Evolutionary conservation across 139 green algal species (phyloP), one percentile per base, ranked within the genome.

Genomic region (Chlamydomonas schloesseri): DNA sequence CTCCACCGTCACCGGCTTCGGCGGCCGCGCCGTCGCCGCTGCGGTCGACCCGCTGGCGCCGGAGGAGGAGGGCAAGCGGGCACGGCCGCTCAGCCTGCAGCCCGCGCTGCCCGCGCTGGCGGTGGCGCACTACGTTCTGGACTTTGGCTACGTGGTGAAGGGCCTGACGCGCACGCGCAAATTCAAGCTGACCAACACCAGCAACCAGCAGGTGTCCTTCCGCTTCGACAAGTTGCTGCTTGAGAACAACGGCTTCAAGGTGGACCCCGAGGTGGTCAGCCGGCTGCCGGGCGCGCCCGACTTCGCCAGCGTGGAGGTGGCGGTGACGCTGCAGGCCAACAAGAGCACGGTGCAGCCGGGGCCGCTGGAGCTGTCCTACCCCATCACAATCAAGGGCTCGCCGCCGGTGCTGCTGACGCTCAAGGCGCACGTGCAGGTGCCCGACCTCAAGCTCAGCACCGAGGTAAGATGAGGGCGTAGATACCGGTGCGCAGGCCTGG

Each of bases 121-220:
- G 20, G 81, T 82, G 73, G 86, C 91, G 24, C 86, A 94, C 65
- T 98, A 97, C 71, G 29, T 96, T 57, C 71, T 96, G 67, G 95
- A 98, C 92, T 96, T 97, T 93, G 95, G 95, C 23, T 88, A 90
- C 85, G 91, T 97, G 11, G 89, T 91, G 71, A 97, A 96, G 89
- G 95, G 94, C 60, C 93, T 90, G 18, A 83, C 71, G 14, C 67
- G 55, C 21, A 88, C 82, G 28, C 77, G 88, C 28, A 94, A 92
- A 55, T 95, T 97, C 88, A 91, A 91, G 64, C 62, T 96, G 57
- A 89, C 89, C 50, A 97, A 97, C 89, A 91, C 89, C 69, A 91
- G 90, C 87, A 70, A 53, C 29, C 87, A 94, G 82, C 65, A 89
- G 81, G 86, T 94, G 18, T 80, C 77, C 0, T 94, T 96, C 70